A percentile compares a stretch with the other conserved stretches of the same genome.
phyloP scores from a whole-genome alignment of 78 protist species.

The Isochrysis galbana region DNA sequence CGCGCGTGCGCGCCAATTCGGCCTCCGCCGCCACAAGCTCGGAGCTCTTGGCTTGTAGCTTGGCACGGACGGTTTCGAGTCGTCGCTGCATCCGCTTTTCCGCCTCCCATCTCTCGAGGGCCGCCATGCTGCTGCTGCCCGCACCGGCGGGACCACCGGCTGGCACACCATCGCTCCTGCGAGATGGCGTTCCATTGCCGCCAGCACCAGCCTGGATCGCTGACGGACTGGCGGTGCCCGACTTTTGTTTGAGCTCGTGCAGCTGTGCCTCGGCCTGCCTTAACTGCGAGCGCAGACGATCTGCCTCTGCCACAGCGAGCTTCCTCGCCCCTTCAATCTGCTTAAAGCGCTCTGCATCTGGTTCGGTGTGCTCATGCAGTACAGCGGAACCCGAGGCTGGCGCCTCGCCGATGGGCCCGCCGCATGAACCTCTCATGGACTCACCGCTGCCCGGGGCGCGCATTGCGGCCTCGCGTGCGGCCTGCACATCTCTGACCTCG shows the following conservation, averaged over 20 bases:
- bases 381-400: not conserved
- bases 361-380: not conserved
- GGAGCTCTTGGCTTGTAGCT: not conserved
- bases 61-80: not conserved
- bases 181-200: not conserved
- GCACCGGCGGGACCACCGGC: not conserved
- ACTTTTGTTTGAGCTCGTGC: not conserved
- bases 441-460: not conserved
- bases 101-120: conserved; percentile 5
- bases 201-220: not conserved
- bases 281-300: not conserved
- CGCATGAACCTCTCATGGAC: not conserved
- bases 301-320: not conserved
- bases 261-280: not conserved
- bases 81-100: not conserved
- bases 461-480: not conserved
- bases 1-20: not conserved
- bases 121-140: not conserved
- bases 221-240: too few relatives aligned
- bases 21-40: not conserved
- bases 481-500: not conserved
- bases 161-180: not conserved
- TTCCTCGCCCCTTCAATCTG: not conserved
- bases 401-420: not conserved
- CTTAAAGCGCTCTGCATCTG: not conserved